phyloP scores from a whole-genome alignment of 805 yeast species.

The Cyberlindnera petersonii region DNA sequence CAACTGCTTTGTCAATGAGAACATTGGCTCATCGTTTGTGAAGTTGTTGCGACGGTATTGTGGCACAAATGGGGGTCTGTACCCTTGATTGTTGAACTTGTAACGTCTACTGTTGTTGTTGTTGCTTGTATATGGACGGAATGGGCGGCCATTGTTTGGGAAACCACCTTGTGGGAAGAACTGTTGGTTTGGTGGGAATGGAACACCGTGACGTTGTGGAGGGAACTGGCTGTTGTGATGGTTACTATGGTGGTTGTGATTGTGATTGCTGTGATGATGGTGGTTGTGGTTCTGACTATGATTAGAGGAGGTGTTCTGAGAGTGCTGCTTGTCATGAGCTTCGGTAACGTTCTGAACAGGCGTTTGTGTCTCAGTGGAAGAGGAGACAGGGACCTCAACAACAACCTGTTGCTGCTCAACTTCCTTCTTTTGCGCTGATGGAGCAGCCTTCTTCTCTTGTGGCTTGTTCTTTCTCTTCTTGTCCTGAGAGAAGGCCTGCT shows the following conservation, averaged over 20 bases:
- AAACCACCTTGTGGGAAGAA: conserved; percentile 17
- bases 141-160: conserved; percentile 14
- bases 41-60: conserved; percentile 8
- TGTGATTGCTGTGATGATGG: conserved; percentile 7
- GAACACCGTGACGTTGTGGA: too few relatives aligned
- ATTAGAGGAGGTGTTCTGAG: neutral
- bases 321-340: conserved; percentile 7
- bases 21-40: conserved; percentile 22
- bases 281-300: conserved; percentile 6
- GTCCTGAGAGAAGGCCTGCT: conserved; percentile 12
- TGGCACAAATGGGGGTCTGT: neutral
- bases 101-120: conserved; percentile 25
- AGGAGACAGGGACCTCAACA: too few relatives aligned
- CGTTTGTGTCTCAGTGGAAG: too few relatives aligned
- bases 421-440: neutral
- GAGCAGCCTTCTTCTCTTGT: conserved; percentile 13
- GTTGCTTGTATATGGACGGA: too few relatives aligned
- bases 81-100: conserved; percentile 17
- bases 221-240: conserved; percentile 7
- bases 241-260: conserved; percentile 11
- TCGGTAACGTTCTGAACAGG: neutral
- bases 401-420: too few relatives aligned
- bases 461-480: conserved; percentile 28
- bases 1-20: conserved; percentile 47
- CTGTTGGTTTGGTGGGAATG: conserved; percentile 11